These are phyloP conservation scores for Corylus avellana DNA, from an alignment of 306 rosid species.

Conservation along the genomic window DNA sequence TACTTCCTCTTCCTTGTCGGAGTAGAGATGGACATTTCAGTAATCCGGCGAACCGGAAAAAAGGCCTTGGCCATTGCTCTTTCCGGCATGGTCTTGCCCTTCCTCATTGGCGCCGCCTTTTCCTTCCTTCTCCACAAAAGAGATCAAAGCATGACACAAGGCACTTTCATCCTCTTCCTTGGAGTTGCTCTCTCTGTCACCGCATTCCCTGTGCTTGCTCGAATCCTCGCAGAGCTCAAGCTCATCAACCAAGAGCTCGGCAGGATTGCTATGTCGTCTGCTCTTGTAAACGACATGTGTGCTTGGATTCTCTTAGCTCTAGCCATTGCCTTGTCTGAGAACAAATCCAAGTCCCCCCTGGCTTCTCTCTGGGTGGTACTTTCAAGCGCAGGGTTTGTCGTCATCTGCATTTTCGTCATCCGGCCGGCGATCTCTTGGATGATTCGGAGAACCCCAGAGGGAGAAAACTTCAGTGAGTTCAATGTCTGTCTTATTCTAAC, in stretches of 20 bases:
- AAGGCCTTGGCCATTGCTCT: constrained; percentile 56
- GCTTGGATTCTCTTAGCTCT: constrained; percentile 84
- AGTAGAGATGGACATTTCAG: constrained; percentile 77
- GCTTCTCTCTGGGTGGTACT: constrained; percentile 79
- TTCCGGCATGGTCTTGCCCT: constrained; percentile 77
- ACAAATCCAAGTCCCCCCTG: constrained; percentile 33
- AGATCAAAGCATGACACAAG: background rate
- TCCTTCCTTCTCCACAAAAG: constrained; percentile 26
- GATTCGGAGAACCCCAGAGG: constrained; percentile 75
- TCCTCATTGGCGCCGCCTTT: constrained; percentile 41
- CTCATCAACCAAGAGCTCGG: constrained; percentile 77
- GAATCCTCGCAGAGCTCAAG: constrained; percentile 78
- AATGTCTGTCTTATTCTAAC: constrained; percentile 71
- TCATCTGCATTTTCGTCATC: constrained; percentile 46
- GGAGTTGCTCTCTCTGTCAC: constrained; percentile 74
- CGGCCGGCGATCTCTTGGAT: constrained; percentile 70
- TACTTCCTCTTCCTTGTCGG: constrained; percentile 81
- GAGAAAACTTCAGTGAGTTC: constrained; percentile 74
- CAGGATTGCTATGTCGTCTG: constrained; percentile 62
- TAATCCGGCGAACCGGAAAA: constrained; percentile 52
- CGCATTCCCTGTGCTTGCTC: constrained; percentile 79
- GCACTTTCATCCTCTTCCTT: constrained; percentile 54
- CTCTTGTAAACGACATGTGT: constrained; percentile 77
- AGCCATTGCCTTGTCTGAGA: constrained; percentile 77
- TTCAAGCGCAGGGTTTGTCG: constrained; percentile 65